phyloP scores from a whole-genome alignment of 805 yeast species.

The Candida tammaniensis region DNA sequence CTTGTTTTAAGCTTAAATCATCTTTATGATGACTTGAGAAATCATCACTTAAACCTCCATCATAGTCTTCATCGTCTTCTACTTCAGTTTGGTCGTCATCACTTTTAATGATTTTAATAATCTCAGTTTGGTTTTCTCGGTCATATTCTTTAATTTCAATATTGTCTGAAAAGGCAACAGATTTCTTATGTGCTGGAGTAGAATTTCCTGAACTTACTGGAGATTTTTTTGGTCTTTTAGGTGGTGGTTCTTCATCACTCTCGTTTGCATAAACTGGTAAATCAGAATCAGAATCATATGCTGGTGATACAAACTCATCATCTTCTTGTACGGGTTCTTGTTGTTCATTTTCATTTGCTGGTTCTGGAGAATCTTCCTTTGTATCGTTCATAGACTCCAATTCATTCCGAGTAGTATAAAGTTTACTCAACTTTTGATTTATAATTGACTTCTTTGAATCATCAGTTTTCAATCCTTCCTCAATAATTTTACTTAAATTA shows the following conservation, averaged over 20 bases:
- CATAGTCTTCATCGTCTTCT: slow-evolving; percentile 15
- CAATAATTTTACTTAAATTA: slow-evolving; percentile 20
- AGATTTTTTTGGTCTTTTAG: slow-evolving; percentile 15
- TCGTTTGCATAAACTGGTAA: slow-evolving; percentile 23
- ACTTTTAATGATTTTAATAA: slow-evolving; percentile 20
- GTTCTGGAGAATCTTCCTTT: not conserved
- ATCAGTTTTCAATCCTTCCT: slow-evolving; percentile 30
- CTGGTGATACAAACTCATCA: slow-evolving; percentile 1
- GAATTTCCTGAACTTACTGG: slow-evolving; percentile 22
- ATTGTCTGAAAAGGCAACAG: slow-evolving; percentile 42
- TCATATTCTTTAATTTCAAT: slow-evolving; percentile 41
- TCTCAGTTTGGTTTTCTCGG: slow-evolving; percentile 31
- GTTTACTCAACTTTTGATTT: slow-evolving; percentile 22
- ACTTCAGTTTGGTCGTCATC: slow-evolving; percentile 18
- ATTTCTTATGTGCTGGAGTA: slow-evolving; percentile 24
- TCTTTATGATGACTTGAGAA: slow-evolving; percentile 20
- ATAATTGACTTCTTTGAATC: slow-evolving; percentile 32
- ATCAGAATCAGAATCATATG: slow-evolving; percentile 16
- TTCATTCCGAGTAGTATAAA: slow-evolving; percentile 29
- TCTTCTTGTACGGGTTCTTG: not conserved
- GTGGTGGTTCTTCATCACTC: slow-evolving; percentile 14
- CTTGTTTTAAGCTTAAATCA: too few species aligned
- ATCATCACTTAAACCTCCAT: slow-evolving; percentile 14
- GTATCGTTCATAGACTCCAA: slow-evolving; percentile 23
- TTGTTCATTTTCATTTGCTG: slow-evolving; percentile 11